Evolutionary conservation across 306 rosid genomes (phyloP).

Genomic region (Rosa lucieae): DNA sequence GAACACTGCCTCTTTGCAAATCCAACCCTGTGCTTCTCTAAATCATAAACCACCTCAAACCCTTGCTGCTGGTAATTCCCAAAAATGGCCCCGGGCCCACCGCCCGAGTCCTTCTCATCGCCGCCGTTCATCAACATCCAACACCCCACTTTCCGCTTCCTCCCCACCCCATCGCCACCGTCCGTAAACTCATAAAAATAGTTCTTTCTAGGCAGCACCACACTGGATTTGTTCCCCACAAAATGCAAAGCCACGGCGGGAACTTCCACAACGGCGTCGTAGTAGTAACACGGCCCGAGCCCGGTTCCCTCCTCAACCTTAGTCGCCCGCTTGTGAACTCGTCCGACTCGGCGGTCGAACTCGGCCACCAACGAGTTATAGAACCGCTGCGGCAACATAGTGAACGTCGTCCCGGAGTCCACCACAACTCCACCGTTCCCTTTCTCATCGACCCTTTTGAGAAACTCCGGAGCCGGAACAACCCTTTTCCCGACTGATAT

Average conservation of each 20-base stretch:
- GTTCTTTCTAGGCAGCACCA: conserved; percentile 69
- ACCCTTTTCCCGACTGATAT: conserved; percentile 55
- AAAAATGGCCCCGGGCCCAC: conserved; percentile 85
- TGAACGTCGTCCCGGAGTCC: conserved; percentile 90
- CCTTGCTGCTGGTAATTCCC: conserved; percentile 98
- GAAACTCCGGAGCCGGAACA: conserved; percentile 59
- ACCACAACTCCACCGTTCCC: conserved; percentile 86
- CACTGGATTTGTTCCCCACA: conserved; percentile 58
- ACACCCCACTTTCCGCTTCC: conserved; percentile 68
- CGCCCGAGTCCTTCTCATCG: conserved; percentile 63
- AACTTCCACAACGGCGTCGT: conserved; percentile 32
- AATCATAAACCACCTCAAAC: conserved; percentile 80
- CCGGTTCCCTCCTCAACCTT: conserved; percentile 67
- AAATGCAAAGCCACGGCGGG: conserved; percentile 70
- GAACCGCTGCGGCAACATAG: conserved; percentile 75
- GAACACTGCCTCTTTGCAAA: conserved; percentile 82
- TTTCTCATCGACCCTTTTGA: conserved; percentile 44
- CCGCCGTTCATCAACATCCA: conserved; percentile 96
- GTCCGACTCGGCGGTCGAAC: conserved; percentile 63
- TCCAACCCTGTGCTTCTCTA: conserved; percentile 71
- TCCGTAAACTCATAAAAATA: conserved; percentile 74
- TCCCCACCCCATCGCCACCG: conserved; percentile 46
- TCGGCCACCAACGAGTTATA: conserved; percentile 64
- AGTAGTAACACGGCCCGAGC: conserved; percentile 72
- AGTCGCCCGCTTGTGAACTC: conserved; percentile 58